Conservation (phyloP, 2,329 filamentous ascomycete species). For the Microdochium paspali region DNA sequence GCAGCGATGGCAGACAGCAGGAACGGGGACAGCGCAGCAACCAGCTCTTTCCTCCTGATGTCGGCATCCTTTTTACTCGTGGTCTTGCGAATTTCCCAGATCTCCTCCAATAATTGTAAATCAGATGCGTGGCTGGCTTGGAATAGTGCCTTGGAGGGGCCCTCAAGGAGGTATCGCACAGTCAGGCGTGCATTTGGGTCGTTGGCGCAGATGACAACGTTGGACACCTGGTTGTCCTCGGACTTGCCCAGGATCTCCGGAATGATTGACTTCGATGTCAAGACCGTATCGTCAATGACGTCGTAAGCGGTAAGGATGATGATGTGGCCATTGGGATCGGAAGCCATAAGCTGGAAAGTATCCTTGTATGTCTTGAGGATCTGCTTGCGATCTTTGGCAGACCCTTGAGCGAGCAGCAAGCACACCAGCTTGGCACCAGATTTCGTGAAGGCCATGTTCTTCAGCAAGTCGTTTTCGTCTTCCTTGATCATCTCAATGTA, state of each 20-base stretch:
- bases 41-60: constrained; percentile 64
- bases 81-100: constrained; percentile 67
- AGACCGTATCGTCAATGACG: constrained; percentile 87
- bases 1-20: constrained; percentile 66
- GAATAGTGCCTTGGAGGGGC: constrained; percentile 51
- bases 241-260: constrained; percentile 74
- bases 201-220: constrained; percentile 54
- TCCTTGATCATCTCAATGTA: constrained; percentile 87
- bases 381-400: constrained; percentile 85
- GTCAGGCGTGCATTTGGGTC: constrained; percentile 57
- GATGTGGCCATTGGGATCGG: constrained; percentile 67
- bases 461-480: constrained; percentile 81
- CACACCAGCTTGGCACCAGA: constrained; percentile 77
- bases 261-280: constrained; percentile 78
- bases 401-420: constrained; percentile 72
- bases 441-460: constrained; percentile 93
- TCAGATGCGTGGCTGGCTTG: constrained; percentile 54
- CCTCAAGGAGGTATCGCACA: constrained; percentile 74
- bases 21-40: constrained; percentile 62
- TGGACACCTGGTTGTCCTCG: constrained; percentile 50
- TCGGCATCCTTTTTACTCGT: constrained; percentile 92
- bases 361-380: constrained; percentile 87
- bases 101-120: constrained; percentile 62
- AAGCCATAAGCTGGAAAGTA: constrained; percentile 75
- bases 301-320: constrained; percentile 82